Base-by-base conservation (phyloP, 129 eudicot genomes). In the Artemisia tridentata region DNA sequence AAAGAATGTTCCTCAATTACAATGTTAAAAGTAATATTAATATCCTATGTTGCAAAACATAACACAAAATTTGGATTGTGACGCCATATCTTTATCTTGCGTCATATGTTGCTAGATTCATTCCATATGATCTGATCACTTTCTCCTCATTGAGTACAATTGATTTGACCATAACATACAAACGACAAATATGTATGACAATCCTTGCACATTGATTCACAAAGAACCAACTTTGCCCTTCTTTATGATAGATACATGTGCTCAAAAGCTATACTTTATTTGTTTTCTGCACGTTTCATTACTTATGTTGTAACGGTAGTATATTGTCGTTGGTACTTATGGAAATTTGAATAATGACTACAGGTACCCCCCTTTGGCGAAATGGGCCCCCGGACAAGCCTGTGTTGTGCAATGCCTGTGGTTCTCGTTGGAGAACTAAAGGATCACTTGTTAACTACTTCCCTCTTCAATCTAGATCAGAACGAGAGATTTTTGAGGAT, bases 361-460 rank as follows among this genome's bases (percentile, higher is more conserved):
- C 69, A 89, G 96, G 84, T 83, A 89, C 96, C 65, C 96, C 96
- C 1, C 96, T 89, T 56, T 89, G 96, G 96, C 90, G 96, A 69
- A 89, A 89, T 53, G 96, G 96, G 34, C 96, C 96, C 61, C 92
- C 96, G 31, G 96, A 89, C 48, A 89, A 89, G 90, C 96, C 96
- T 27, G 77, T 89, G 11, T 84, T 89, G 21, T 89, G 96, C 82
- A 89, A 89, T 78, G 96, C 96, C 0, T 86, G 96, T 71, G 96
- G 96, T 19, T 89, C 96, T 5, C 79, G 96, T 55, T 89, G 96
- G 96, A 86, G 96, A 80, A 89, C 96, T 18, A 89, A 89, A 71
- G 96, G 96, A 48, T 77, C 92, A 34, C 84, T 89, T 69, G 86
- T 55, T 50, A 86, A 89, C 70, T 89, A 89, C 81, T 82, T 90